phyloP scores from a whole-genome alignment of 139 green algal genomes.

The Tetradesmus lagerheimii region DNA sequence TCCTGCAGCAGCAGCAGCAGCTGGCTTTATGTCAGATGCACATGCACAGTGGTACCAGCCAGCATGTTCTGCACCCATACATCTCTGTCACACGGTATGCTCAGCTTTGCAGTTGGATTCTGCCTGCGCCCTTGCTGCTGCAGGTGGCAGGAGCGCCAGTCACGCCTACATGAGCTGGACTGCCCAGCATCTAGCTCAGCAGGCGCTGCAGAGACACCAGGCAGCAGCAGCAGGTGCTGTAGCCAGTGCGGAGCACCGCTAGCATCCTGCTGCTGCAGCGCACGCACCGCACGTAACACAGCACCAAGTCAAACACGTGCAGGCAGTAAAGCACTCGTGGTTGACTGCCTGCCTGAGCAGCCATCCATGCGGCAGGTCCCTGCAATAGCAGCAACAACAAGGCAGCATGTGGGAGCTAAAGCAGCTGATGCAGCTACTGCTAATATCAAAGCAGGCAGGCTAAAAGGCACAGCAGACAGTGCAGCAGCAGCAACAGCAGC shows the following conservation, averaged over 20 bases:
- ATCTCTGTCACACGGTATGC: no score
- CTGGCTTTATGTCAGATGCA: not conserved
- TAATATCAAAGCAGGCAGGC: not conserved
- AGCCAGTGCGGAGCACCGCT: not conserved
- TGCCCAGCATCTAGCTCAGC: not conserved
- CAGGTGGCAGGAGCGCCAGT: conserved; percentile 30
- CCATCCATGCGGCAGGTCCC: not conserved
- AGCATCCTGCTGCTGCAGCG: not conserved
- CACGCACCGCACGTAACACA: not conserved
- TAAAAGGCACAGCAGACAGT: not conserved
- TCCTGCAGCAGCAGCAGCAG: conserved; percentile 13
- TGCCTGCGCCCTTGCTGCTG: not conserved
- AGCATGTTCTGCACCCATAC: no score
- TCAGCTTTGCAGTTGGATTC: no score
- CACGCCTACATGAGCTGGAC: not conserved
- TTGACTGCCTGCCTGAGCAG: conserved; percentile 2
- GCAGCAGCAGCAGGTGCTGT: not conserved
- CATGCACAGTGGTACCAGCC: not conserved
- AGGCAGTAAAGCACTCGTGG: not conserved
- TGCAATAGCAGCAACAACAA: not conserved
- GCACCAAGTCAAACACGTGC: not conserved
- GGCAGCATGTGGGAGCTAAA: not conserved
- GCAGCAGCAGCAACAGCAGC: not conserved
- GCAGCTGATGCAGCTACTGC: not conserved
- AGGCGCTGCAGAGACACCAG: not conserved